Base-by-base conservation (phyloP, 1,284 basidiomycete species). In the Boletus sp. region DNA sequence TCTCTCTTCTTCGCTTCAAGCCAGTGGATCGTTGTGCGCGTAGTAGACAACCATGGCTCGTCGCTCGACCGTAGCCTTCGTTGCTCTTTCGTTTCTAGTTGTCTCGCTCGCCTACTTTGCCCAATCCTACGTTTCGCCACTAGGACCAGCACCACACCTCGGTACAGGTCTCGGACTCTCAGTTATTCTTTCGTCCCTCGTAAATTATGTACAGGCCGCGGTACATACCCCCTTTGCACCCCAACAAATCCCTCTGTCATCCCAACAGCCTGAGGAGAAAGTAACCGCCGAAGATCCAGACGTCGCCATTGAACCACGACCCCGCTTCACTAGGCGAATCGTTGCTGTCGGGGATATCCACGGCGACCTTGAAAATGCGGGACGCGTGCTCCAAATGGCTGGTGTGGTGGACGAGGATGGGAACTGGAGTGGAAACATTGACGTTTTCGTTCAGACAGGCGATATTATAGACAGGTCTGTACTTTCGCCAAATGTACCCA, bases 371-470 rank as follows among this genome's bases (percentile, higher is more conserved):
- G 62, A 66, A 4, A 83, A 84, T 57, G 78, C 82, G 16, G 68
- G 72, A 43, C 72, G 70, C 35, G 90, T 94, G 5, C 72, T 95
- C 26, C 73, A 82, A 36, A 89, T 93, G 75, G 81, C 89, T 6
- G 74, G 76, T 3, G 78, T 94, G 6, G 79, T 87, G 4, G 79
- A 87, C 55, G 71, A 78, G n/a, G 60, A 76, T 3, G 82, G 80
- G 0, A 70, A 82, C 44, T 95, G 92, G 92, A 78, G 79, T 8
- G 91, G 84, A 1, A 72, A 84, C 19, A 79, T 81, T 4, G 89
- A 92, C 62, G 81, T 84, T 46, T 83, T 94, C 53, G 91, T 94
- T 13, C 92, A 95, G 71, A 95, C 93, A 0, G 93, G 93, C 4
- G 93, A 96, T 66, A 94, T 95, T 38, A 88, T 95, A 53, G 92